phyloP scores from a whole-genome alignment of 2,329 filamentous ascomycete genomes.

The Trichoderma brevicompactum region DNA sequence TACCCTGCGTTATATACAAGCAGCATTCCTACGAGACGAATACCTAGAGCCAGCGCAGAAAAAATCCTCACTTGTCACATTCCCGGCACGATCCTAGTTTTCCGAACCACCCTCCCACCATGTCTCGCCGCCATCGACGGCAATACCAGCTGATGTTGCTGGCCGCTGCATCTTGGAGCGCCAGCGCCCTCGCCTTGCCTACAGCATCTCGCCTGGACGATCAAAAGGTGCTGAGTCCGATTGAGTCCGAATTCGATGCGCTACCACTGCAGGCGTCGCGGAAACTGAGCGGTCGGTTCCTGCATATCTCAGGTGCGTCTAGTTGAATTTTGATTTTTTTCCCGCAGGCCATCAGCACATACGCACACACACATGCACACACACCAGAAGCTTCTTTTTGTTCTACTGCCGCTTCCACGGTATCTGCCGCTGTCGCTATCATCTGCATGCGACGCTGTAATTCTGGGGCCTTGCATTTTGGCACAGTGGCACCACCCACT shows the following conservation, averaged over 20 bases:
- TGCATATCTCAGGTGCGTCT: constrained; percentile 81
- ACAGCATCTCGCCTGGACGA: constrained; percentile 9
- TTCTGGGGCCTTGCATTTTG: background rate
- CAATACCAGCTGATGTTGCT: constrained; percentile 17
- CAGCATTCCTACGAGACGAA: too few species aligned
- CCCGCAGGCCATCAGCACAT: background rate
- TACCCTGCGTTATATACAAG: too few species aligned
- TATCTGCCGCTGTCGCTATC: background rate
- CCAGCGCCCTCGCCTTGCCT: constrained; percentile 5
- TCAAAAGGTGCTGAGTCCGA: constrained; percentile 20
- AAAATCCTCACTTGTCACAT: too few species aligned
- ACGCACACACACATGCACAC: background rate
- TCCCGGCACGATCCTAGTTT: background rate
- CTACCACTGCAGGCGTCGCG: constrained; percentile 36
- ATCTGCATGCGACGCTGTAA: constrained; percentile 12
- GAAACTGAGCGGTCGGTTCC: constrained; percentile 72
- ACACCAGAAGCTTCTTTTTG: background rate
- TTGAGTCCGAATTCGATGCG: constrained; percentile 11
- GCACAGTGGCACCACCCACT: constrained; percentile 7
- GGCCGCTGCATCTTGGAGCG: background rate
- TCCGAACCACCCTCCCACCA: background rate
- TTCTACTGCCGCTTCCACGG: constrained; percentile 4
- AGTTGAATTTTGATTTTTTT: background rate
- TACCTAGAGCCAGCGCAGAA: too few species aligned
- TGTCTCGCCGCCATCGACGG: background rate